These are phyloP conservation scores for Aureobasidium sp. DNA, from an alignment of 2,329 filamentous ascomycete species.

Conservation along the genomic window DNA sequence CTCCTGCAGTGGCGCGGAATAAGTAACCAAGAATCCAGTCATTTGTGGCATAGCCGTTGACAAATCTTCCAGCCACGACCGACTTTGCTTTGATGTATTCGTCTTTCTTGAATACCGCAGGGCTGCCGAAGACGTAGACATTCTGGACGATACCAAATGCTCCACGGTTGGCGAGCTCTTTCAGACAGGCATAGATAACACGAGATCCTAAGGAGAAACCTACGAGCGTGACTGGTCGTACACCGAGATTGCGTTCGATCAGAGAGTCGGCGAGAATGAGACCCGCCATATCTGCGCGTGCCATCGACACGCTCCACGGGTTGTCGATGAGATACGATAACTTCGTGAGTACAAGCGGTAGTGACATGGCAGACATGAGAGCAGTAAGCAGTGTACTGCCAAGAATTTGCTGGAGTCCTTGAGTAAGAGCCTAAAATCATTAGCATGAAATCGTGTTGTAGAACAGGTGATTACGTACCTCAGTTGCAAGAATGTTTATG, in stretches of 20 bases:
- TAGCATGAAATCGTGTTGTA: conserved; percentile 15
- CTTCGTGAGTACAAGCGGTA: conserved; percentile 90
- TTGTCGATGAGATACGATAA: conserved; percentile 96
- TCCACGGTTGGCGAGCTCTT: conserved; percentile 74
- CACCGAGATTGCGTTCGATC: conserved; percentile 83
- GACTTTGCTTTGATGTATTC: conserved; percentile 74
- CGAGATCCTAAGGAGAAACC: conserved; percentile 92
- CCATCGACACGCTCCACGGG: conserved; percentile 90
- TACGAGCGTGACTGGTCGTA: conserved; percentile 82
- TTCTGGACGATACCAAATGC: conserved; percentile 87
- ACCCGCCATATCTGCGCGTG: conserved; percentile 78
- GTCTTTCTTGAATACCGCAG: conserved; percentile 82
- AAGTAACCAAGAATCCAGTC: conserved; percentile 96
- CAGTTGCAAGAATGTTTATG: conserved; percentile 95
- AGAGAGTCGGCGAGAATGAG: conserved; percentile 91
- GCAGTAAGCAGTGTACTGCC: conserved; percentile 80
- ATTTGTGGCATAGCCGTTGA: conserved; percentile 88
- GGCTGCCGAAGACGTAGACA: conserved; percentile 88
- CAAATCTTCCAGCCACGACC: conserved; percentile 85
- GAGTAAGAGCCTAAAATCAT: conserved; percentile 68
- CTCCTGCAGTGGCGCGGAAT: conserved; percentile 87
- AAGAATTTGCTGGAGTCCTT: conserved; percentile 90
- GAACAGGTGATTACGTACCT: conserved; percentile 49
- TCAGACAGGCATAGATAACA: conserved; percentile 85
- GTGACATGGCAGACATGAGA: conserved; percentile 84